Base-by-base conservation (phyloP, 345 rosid genomes). In the Draba incana region DNA sequence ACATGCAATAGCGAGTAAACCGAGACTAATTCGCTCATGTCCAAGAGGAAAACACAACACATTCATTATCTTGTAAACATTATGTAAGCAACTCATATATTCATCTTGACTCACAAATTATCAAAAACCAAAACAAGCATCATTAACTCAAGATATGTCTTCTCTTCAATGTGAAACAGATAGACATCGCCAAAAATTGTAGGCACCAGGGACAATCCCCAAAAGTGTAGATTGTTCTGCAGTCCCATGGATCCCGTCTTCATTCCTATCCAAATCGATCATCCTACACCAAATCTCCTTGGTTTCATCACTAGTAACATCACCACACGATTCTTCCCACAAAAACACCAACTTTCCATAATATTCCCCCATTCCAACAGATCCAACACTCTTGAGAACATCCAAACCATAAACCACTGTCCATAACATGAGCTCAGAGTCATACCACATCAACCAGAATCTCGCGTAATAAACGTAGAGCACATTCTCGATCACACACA, bases 381-480 rank as follows among this genome's bases (percentile, higher is more conserved):
- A 31, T 31, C 8, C 35, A 31, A 31, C 35, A 1, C 7, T 31
- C 8, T 31, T 31, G 8, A 31, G 35, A 31, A 31, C 8, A 31
- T 31, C 35, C 35, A 31, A 31, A 31, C 35, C 35, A 31, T 5
- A 0, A 31, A 31, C 35, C 35, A 31, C 35, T 68, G 48, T 68
- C 57, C 72, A 68, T 25, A 25, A 13, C 65, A 8, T 25, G 6
- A 25, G 11, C 11, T 57, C 0, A 47, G 56, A 37, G 55, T 57
- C 72, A 38, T n/a, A 57, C 65, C 72, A 68, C 65, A 68, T 25
- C 37, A 68, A 47, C 5, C 72, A 57, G 7, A 14, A 38, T 13
- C 49, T 47, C 6, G 10, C 43, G 11, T 4, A 47, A 43, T 57
- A 57, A 47, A 68, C 15, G 28, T 68, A 68, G 16, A 68, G 48